Percentiles rank a stretch among this genome's conserved stretches.
phyloP scores from a whole-genome alignment of 2,329 filamentous ascomycete genomes.

The Ophidiomyces ophidiicola region DNA sequence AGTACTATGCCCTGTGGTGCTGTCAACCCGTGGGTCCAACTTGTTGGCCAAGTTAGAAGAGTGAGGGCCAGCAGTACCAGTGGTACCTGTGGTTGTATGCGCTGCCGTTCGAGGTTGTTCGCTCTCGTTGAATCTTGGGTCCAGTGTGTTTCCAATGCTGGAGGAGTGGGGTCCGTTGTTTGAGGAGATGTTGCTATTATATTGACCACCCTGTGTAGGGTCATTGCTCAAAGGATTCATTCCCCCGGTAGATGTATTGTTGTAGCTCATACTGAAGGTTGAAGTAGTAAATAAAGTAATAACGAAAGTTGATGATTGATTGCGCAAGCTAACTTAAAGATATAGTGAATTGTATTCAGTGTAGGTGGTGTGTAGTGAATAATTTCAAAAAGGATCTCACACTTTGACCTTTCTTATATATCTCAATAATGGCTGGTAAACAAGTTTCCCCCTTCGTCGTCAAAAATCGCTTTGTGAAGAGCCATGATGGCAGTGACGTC shows the following conservation, averaged over 20 bases:
- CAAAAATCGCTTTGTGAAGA: too few relatives aligned
- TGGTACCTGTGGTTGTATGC: constrained; percentile 2
- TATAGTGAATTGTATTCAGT: background rate
- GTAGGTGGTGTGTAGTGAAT: background rate
- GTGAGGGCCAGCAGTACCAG: constrained; percentile 19
- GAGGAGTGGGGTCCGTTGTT: background rate
- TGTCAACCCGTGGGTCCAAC: constrained; percentile 27
- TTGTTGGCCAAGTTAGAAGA: constrained; percentile 28
- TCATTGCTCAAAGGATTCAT: constrained; percentile 9
- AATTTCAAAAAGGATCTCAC: too few relatives aligned
- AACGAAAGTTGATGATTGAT: background rate
- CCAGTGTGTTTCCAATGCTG: constrained; percentile 20
- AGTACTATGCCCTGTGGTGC: constrained; percentile 12
- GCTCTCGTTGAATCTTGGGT: constrained; percentile 19
- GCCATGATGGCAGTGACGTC: too few relatives aligned
- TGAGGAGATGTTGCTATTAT: background rate
- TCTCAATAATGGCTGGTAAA: too few relatives aligned
- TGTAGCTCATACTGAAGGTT: too few relatives aligned
- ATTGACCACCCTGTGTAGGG: constrained; percentile 4
- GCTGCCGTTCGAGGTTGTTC: background rate
- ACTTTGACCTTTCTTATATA: too few relatives aligned
- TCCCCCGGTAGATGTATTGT: constrained; percentile 3
- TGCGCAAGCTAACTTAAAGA: background rate
- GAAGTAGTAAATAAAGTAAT: too few relatives aligned
- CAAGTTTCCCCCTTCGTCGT: too few relatives aligned